Evolutionary conservation across 768 basidiomycete genomes (phyloP), one percentile per base, ranked within the genome.

Genomic region (Cystobasidiopsis lactophilus): DNA sequence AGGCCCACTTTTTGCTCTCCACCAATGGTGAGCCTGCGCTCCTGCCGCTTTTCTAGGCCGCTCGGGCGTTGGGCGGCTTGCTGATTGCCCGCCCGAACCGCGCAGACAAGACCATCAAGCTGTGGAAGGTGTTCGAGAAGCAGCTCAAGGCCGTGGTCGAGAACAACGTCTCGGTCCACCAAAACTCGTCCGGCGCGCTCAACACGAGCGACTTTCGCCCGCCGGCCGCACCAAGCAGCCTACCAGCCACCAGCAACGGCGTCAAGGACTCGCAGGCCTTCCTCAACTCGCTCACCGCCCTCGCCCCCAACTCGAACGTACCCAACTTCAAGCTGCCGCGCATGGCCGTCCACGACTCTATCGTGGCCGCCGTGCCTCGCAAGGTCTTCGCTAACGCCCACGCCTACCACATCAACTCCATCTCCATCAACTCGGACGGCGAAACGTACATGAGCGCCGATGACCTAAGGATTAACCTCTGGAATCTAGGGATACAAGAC

Each of bases 111-210:
- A 98, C 93, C 31, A 93, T 98, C 72, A 98, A 98, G 67, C 77
- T 96, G 52, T 98, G 93, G 93, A 96, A 98, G 67, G 89, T 98
- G n/a, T 96, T 96, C 57, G 93, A 96, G 71, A 95, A 95, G 70
- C 81, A 82, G 37, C 73, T 98, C 63, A 80, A 82, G 60, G 85
- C 96, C 40, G 89, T 98, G 37, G 80, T 89, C 19, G 88, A 96
- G 73, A 93, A 88, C 65, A 96, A 96, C 68, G 79, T 91, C 58
- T 75, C 76, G 59, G 81, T 84, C 65, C 54, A 51, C 10, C 46
- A 45, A n/a, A 27, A 46, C 24, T 52, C 40, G 13, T 55, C 53
- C 10, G 21, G 41, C 41, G 21, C 41, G 41, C 41, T 13, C 9
- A 58, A 57, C 50, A 70, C 76, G 23, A 49, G 55, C 40, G 56